A percentile compares a stretch with the other conserved stretches of the same genome.
These are phyloP conservation scores for Phialemonium atrogriseum DNA, from an alignment of 2,329 filamentous ascomycete genomes.

Conservation along the genomic window DNA sequence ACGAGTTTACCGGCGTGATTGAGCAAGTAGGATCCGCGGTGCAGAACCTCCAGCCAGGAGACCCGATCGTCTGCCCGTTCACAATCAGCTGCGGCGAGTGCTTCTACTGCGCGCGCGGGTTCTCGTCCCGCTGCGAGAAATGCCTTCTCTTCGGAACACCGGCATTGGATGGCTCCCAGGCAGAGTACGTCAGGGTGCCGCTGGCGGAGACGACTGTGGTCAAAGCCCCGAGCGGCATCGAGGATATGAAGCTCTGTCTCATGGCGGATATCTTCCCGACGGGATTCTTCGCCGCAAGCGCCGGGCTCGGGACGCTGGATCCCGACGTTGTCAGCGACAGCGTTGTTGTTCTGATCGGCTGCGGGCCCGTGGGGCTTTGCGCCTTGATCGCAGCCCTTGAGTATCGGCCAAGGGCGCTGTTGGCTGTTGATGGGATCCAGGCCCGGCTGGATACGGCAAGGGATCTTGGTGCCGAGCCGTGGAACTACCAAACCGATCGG, in stretches of 20 bases:
- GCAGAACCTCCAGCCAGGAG: constrained; percentile 4
- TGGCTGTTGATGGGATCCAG: constrained; percentile 72
- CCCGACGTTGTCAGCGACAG: constrained; percentile 48
- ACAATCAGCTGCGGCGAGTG: constrained; percentile 34
- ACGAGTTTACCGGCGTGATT: constrained; percentile 8
- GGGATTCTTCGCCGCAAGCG: constrained; percentile 74
- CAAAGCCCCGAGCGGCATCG: constrained; percentile 60
- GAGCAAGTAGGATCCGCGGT: constrained; percentile 7
- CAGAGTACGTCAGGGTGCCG: constrained; percentile 59
- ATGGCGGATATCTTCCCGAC: constrained; percentile 94
- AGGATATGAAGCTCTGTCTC: constrained; percentile 67
- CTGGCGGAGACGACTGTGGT: constrained; percentile 57
- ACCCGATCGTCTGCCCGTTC: constrained; percentile 10
- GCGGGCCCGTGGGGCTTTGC: constrained; percentile 79
- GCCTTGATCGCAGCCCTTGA: constrained; percentile 71
- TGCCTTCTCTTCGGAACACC: too few relatives aligned
- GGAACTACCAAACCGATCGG: constrained; percentile 65
- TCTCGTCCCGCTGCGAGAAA: constrained; percentile 52
- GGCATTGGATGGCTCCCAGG: constrained; percentile 58
- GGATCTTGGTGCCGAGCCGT: constrained; percentile 68
- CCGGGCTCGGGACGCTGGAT: constrained; percentile 58
- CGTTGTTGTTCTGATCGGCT: constrained; percentile 73
- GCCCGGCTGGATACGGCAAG: constrained; percentile 65
- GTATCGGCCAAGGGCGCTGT: constrained; percentile 64
- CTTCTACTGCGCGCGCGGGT: constrained; percentile 50